phyloP scores from a whole-genome alignment of 1,139 yeast genomes.

The Candida anutae region DNA sequence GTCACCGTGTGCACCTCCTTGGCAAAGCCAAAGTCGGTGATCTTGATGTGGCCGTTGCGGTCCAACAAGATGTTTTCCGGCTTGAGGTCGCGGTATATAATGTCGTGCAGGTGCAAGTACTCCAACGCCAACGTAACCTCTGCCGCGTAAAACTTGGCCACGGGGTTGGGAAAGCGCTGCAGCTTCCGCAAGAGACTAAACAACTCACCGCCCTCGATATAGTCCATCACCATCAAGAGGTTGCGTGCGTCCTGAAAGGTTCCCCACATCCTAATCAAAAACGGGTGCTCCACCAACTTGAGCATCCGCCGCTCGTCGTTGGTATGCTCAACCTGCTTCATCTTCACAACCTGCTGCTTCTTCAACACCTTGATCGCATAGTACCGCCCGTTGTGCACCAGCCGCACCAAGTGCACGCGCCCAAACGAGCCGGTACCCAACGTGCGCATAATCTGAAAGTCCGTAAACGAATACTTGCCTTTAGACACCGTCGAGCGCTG shows the following conservation, averaged over 20 bases:
- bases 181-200: conserved; percentile 50
- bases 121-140: conserved; percentile 53
- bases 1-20: conserved; percentile 54
- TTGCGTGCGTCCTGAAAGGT: conserved; percentile 52
- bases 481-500: conserved; percentile 29
- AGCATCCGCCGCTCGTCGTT: conserved; percentile 54
- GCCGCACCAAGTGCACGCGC: conserved; percentile 51
- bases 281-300: conserved; percentile 51
- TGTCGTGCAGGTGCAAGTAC: conserved; percentile 49
- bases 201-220: conserved; percentile 57
- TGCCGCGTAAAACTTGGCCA: conserved; percentile 57
- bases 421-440: conserved; percentile 59
- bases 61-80: conserved; percentile 55
- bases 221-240: conserved; percentile 56
- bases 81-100: conserved; percentile 52
- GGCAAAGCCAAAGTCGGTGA: conserved; percentile 58
- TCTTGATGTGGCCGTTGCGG: conserved; percentile 51
- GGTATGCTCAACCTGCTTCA: conserved; percentile 59
- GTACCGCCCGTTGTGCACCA: conserved; percentile 52
- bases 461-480: conserved; percentile 49
- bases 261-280: conserved; percentile 59
- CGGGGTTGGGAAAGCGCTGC: conserved; percentile 56
- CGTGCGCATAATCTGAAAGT: conserved; percentile 47
- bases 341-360: conserved; percentile 50
- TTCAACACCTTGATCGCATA: conserved; percentile 55